Evolutionary conservation across 2,329 filamentous ascomycete genomes (phyloP).

Genomic region (Cladosporium velox): DNA sequence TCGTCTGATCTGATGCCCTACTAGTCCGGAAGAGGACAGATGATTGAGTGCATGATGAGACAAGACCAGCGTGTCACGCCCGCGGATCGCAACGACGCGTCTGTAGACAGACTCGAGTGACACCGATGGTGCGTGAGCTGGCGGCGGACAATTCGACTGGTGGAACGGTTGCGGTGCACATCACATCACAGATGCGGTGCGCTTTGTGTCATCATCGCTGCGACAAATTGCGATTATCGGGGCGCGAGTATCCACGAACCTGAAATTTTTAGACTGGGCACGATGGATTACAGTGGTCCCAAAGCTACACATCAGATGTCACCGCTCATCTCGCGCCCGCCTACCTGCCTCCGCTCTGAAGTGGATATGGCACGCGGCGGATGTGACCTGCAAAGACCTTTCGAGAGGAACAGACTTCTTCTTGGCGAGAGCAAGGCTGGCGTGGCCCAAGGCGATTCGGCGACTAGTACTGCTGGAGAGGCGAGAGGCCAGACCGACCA

Average conservation of each 20-base stretch:
- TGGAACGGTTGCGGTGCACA: conserved; percentile 9
- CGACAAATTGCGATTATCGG: not conserved
- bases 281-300: conserved; percentile 18
- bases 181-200: conserved; percentile 17
- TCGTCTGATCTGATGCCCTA: not conserved
- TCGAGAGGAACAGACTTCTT: not conserved
- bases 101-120: conserved; percentile 1
- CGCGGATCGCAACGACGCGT: conserved; percentile 16
- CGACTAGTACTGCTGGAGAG: not conserved
- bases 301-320: not conserved
- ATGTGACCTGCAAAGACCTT: conserved; percentile 16
- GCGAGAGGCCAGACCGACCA: conserved; percentile 13
- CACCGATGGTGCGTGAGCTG: conserved; percentile 8
- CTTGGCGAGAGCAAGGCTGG: conserved; percentile 15
- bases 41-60: conserved; percentile 21
- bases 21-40: conserved; percentile 9
- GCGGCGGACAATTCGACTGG: conserved; percentile 11
- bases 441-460: not conserved
- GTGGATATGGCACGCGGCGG: conserved; percentile 17
- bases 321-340: conserved; percentile 16
- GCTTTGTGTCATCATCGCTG: conserved; percentile 16
- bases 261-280: not conserved
- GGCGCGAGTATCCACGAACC: not conserved
- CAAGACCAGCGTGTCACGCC: conserved; percentile 11
- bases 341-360: conserved; percentile 5